Evolutionary conservation across 768 basidiomycete species (phyloP), one percentile per base, ranked within the genome.

Genomic region (Suillus bovinus): DNA sequence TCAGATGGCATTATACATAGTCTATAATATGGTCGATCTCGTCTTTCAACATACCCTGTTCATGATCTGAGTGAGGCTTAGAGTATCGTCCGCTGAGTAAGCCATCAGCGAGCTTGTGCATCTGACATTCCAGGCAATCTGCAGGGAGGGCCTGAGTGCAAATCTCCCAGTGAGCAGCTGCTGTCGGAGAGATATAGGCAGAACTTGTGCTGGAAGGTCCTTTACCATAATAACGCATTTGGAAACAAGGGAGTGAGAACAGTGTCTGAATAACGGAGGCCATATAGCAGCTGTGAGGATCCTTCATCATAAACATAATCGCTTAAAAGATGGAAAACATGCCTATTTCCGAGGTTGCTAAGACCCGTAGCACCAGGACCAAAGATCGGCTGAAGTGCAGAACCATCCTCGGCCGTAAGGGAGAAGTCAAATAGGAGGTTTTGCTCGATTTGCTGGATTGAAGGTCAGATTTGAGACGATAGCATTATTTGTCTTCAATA

Each of bases 401-500:
- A 88, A 2, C 96, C 96, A 58, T 93, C 88, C 62, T 95, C 92
- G 22, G 83, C 85, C 0, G 90, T 92, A 62, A 99, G 84, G 0
- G 91, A 93, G 74, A 99, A 98, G 71, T 99, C 96, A 72, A 93
- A 99, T 52, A 85, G 87, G 38, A 99, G 79, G 70, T 99, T 99
- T 66, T 98, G 94, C 72, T 99, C 96, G 68, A 99, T 90, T 90
- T 99, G 93, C 93, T 89, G 55, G 5, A 14, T 44, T 36, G 44
- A 54, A 17, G 1, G 17, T 63, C 24, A 63, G 59, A 54, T 10
- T 53, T 46, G 4, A 61, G 39, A 39, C 5, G 7, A 14, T 29
- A 36, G 5, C 7, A 17, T 17, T 1, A 36, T 33, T 41, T 34
- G 3, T 22, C 13, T 5, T 62, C 8, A 11, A 22, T 16, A 1